phyloP scores from a whole-genome alignment of 306 rosid genomes.

The Glycine latifolia region DNA sequence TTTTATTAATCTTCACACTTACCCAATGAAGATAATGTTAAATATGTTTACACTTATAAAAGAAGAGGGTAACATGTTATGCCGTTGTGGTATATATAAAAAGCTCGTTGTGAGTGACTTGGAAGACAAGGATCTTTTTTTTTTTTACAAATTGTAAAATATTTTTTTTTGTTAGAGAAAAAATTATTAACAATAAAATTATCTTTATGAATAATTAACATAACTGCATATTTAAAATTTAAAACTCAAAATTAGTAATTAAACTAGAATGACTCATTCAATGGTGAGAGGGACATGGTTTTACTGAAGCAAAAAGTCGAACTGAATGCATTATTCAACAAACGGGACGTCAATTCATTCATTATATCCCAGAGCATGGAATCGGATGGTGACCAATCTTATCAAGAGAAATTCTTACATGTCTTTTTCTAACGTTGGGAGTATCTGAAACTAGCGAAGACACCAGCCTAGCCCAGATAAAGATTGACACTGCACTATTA shows the following conservation, averaged over 20 bases:
- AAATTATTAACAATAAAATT: too few species aligned
- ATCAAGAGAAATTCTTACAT: conserved; percentile 10
- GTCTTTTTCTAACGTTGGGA: conserved; percentile 49
- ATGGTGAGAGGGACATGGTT: neutral
- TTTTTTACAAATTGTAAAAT: too few species aligned
- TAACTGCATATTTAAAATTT: too few species aligned
- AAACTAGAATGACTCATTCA: too few species aligned
- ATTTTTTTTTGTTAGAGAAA: too few species aligned
- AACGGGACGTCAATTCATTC: conserved; percentile 8
- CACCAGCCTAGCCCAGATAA: conserved; percentile 54
- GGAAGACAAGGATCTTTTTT: too few species aligned
- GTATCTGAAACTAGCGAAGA: conserved; percentile 44
- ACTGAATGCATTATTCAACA: neutral
- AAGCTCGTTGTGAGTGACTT: neutral
- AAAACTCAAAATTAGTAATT: too few species aligned
- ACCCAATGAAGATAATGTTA: neutral
- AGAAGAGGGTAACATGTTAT: too few species aligned
- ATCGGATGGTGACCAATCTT: conserved; percentile 33
- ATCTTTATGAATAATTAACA: too few species aligned
- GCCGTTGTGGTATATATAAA: neutral
- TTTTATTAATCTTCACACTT: neutral
- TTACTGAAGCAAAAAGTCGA: neutral
- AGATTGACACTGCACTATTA: conserved; percentile 52
- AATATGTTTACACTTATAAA: too few species aligned
- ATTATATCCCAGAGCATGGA: conserved; percentile 24